These are phyloP conservation scores for Fusarium coicis DNA, from an alignment of 2,329 filamentous ascomycete genomes.

Conservation along the genomic window DNA sequence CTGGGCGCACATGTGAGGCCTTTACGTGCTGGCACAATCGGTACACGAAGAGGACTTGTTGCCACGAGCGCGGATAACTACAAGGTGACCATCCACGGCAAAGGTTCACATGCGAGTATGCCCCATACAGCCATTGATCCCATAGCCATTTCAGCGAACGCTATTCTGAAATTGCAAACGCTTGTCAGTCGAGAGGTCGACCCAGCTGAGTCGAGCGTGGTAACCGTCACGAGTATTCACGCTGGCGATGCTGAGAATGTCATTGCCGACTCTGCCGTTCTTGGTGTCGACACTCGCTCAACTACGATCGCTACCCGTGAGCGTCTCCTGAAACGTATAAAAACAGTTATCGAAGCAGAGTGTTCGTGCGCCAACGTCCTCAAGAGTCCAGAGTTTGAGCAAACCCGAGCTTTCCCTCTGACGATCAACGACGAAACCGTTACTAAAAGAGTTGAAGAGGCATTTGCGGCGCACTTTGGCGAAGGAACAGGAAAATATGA, in stretches of 20 bases:
- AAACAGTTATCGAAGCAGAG: constrained; percentile 62
- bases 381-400: constrained; percentile 55
- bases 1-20: constrained; percentile 52
- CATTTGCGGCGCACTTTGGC: constrained; percentile 59
- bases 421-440: constrained; percentile 62
- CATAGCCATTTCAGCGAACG: constrained; percentile 13
- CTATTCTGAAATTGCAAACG: constrained; percentile 40
- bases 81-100: constrained; percentile 49
- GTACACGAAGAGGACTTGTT: constrained; percentile 40
- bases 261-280: constrained; percentile 54
- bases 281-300: constrained; percentile 56
- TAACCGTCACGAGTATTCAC: constrained; percentile 57
- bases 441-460: constrained; percentile 53
- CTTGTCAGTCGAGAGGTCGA: constrained; percentile 47
- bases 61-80: constrained; percentile 43
- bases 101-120: constrained; percentile 42
- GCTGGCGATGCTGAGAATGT: constrained; percentile 57
- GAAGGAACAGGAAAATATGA: constrained; percentile 41
- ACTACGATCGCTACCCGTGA: constrained; percentile 47
- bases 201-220: constrained; percentile 53
- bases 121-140: constrained; percentile 15
- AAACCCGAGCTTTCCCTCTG: constrained; percentile 57
- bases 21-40: constrained; percentile 47
- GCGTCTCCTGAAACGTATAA: constrained; percentile 50
- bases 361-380: constrained; percentile 59